Conservation (phyloP, 345 rosid genomes). For the Hypericum androsaemum region DNA sequence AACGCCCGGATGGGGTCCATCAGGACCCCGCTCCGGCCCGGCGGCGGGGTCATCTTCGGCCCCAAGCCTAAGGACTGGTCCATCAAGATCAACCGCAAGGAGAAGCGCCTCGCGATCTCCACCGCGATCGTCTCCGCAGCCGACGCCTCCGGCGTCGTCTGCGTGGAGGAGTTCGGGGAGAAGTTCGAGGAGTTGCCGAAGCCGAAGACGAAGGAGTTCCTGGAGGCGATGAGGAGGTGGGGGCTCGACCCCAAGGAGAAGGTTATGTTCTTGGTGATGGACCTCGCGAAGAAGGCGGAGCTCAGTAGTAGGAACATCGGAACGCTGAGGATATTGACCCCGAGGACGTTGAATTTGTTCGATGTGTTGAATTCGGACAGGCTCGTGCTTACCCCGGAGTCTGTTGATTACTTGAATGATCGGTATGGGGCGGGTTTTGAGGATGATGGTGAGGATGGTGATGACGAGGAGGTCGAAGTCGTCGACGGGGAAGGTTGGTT, state of each 20-base stretch:
- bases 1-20: conserved; percentile 68
- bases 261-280: conserved; percentile 72
- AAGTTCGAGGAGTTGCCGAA: conserved; percentile 32
- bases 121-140: conserved; percentile 71
- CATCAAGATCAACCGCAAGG: conserved; percentile 80
- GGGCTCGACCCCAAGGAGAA: conserved; percentile 82
- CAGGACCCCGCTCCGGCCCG: conserved; percentile 74
- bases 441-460: conserved; percentile 34
- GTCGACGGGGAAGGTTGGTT: conserved; percentile 15
- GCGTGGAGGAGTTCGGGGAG: conserved; percentile 81
- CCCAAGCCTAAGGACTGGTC: conserved; percentile 88
- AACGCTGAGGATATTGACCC: conserved; percentile 75
- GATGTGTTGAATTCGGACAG: conserved; percentile 80
- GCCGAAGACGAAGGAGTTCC: conserved; percentile 74
- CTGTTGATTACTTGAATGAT: conserved; percentile 60
- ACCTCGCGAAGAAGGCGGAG: conserved; percentile 49
- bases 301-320: conserved; percentile 76
- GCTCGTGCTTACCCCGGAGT: conserved; percentile 63
- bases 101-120: conserved; percentile 70
- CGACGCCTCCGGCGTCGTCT: conserved; percentile 32
- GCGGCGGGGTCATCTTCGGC: conserved; percentile 83
- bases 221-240: conserved; percentile 81
- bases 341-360: conserved; percentile 78
- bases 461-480: conserved; percentile 24
- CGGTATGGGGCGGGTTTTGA: conserved; percentile 54